Base-by-base conservation (phyloP, 2,329 filamentous ascomycete genomes). In the Lecanicillium sp. region DNA sequence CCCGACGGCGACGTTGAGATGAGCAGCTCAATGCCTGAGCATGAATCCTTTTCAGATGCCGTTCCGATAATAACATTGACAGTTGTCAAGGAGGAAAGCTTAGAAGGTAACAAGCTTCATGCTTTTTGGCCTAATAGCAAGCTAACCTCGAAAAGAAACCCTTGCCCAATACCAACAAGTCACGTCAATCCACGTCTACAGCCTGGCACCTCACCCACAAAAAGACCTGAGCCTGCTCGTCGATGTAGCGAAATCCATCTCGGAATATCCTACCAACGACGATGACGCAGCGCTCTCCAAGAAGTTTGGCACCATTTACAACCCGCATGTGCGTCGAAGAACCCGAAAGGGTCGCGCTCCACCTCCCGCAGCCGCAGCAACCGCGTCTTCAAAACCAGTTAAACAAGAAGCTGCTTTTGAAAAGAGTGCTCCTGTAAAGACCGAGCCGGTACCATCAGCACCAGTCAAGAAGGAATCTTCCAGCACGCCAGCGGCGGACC, bases 141-240 rank as follows among this genome's bases (percentile, higher is more conserved):
- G 18, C 31, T 41, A 34, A 45, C 38, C 44, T 42, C 51, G 35
- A 33, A n/a, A 47, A 39, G 30, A 16, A 11, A 15, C 75, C 1
- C 77, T 87, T 41, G 65, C 69, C 12, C 70, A 75, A 13, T 94
- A 90, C 48, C 71, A 83, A 35, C 67, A 77, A n/a, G 77, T 95
- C 38, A 72, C 70, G 0, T 84, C 85, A 1, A 80, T 95, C 43
- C 87, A 95, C 51, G 65, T 96, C 31, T 96, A 96, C 64, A 95
- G 88, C 52, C 55, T 96, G 14, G 80, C 85, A 30, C 73, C 84
- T 2, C 73, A 78, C 28, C 73, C 79, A 1, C 66, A 88, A 13
- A 82, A 65, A 55, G 73, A 90, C 52, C 61, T 92, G 14, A 77
- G 85, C 49, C 58, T 81, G 1, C 66, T 95, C 29, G 77, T 80